phyloP scores from a whole-genome alignment of 768 basidiomycete genomes.

The Collybia nuda region DNA sequence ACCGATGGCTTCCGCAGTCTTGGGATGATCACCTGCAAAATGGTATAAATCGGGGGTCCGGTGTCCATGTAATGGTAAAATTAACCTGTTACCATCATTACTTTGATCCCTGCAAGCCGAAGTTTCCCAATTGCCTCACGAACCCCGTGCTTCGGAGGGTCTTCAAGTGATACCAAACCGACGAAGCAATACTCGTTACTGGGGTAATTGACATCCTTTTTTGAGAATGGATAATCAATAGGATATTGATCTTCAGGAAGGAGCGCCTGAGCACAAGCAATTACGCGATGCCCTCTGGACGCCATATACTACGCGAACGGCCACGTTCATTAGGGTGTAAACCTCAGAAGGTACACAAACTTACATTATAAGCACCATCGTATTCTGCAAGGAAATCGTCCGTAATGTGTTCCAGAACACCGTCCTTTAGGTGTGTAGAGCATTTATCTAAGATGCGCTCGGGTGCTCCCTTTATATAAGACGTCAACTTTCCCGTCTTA shows the following conservation, averaged over 20 bases:
- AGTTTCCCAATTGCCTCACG: conserved; percentile 72
- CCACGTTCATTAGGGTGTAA: conserved; percentile 1
- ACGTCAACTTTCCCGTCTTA: conserved; percentile 42
- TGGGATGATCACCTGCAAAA: conserved; percentile 59
- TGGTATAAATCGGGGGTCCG: neutral
- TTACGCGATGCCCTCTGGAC: conserved; percentile 72
- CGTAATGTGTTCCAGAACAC: conserved; percentile 44
- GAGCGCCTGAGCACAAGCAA: conserved; percentile 65
- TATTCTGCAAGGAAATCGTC: conserved; percentile 54
- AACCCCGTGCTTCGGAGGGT: conserved; percentile 71
- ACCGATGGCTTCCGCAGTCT: conserved; percentile 73
- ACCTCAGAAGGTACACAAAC: conserved; percentile 11
- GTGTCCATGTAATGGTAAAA: neutral
- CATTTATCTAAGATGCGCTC: conserved; percentile 69
- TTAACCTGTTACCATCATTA: conserved; percentile 74
- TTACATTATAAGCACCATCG: conserved; percentile 61
- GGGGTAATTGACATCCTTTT: conserved; percentile 54
- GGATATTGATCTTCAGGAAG: conserved; percentile 51
- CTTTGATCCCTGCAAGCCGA: conserved; percentile 70
- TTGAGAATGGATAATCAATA: conserved; percentile 48
- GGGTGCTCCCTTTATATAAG: conserved; percentile 69
- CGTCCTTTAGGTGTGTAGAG: conserved; percentile 56
- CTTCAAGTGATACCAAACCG: conserved; percentile 65
- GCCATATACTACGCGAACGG: conserved; percentile 60
- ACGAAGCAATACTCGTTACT: conserved; percentile 59